These are phyloP conservation scores for Yamadazyma nakazawae DNA, from an alignment of 805 yeast species.

Conservation along the genomic window DNA sequence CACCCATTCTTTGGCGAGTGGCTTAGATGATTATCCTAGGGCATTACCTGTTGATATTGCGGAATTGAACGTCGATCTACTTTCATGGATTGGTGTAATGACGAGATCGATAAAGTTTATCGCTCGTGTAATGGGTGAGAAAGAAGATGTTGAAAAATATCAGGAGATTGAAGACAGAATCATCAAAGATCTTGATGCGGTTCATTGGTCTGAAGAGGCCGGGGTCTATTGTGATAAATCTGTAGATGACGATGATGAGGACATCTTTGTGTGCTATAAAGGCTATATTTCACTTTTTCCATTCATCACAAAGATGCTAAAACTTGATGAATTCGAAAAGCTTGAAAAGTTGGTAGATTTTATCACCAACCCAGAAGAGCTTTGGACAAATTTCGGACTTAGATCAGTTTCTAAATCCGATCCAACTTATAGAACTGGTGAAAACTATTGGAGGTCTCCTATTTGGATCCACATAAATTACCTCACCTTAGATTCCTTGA, in stretches of 20 bases:
- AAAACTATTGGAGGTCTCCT: constrained; percentile 95
- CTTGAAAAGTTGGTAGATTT: constrained; percentile 52
- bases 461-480: constrained; percentile 93
- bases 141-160: constrained; percentile 58
- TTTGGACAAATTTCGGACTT: constrained; percentile 79
- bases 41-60: constrained; percentile 77
- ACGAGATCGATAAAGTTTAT: constrained; percentile 74
- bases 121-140: constrained; percentile 57
- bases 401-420: constrained; percentile 74
- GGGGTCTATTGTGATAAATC: constrained; percentile 79
- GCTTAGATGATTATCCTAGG: constrained; percentile 94
- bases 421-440: constrained; percentile 65
- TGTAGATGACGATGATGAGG: constrained; percentile 68
- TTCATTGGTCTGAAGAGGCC: constrained; percentile 77
- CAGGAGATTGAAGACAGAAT: constrained; percentile 53
- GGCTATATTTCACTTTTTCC: constrained; percentile 91
- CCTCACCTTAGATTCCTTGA: constrained; percentile 66
- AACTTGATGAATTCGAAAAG: constrained; percentile 41
- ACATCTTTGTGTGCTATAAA: constrained; percentile 70
- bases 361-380: constrained; percentile 64
- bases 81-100: constrained; percentile 94
- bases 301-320: constrained; percentile 65
- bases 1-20: constrained; percentile 86
- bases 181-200: constrained; percentile 57
- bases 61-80: constrained; percentile 84